Conservation (phyloP, 129 eudicot genomes). For the Pittosporum tobira region DNA sequence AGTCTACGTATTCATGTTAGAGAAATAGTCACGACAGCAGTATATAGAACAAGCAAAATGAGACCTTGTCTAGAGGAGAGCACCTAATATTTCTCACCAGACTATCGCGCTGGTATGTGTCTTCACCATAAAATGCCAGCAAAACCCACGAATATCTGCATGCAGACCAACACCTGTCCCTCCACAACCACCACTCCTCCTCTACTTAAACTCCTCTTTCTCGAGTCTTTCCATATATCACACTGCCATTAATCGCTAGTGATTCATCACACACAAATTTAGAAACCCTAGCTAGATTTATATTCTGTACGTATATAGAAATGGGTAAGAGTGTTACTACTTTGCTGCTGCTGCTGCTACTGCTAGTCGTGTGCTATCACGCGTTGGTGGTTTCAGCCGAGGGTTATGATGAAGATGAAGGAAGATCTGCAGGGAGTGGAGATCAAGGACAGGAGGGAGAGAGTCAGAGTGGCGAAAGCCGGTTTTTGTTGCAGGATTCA, state of each 20-base stretch:
- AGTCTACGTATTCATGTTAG: too few species aligned
- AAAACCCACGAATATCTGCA: conserved; percentile 23
- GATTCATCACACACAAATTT: neutral
- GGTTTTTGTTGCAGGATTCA: conserved; percentile 47
- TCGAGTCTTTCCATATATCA: neutral
- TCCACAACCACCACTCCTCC: neutral
- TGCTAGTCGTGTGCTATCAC: conserved; percentile 18
- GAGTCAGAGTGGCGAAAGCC: conserved; percentile 13
- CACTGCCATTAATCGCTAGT: too few species aligned
- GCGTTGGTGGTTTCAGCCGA: conserved; percentile 15
- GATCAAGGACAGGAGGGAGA: conserved; percentile 7
- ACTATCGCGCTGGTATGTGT: neutral
- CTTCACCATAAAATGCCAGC: conserved; percentile 18
- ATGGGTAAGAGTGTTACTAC: conserved; percentile 22
- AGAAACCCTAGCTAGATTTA: neutral
- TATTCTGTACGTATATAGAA: neutral
- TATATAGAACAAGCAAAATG: neutral
- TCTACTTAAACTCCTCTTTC: conserved; percentile 27
- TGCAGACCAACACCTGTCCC: conserved; percentile 32
- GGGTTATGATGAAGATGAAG: conserved; percentile 15
- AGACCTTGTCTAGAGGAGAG: neutral
- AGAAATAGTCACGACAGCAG: too few species aligned
- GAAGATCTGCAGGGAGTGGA: neutral
- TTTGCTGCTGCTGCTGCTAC: conserved; percentile 14
- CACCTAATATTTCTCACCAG: neutral